Conservation (phyloP, 1,284 basidiomycete species). For the Cryptococcus wingfieldii region DNA sequence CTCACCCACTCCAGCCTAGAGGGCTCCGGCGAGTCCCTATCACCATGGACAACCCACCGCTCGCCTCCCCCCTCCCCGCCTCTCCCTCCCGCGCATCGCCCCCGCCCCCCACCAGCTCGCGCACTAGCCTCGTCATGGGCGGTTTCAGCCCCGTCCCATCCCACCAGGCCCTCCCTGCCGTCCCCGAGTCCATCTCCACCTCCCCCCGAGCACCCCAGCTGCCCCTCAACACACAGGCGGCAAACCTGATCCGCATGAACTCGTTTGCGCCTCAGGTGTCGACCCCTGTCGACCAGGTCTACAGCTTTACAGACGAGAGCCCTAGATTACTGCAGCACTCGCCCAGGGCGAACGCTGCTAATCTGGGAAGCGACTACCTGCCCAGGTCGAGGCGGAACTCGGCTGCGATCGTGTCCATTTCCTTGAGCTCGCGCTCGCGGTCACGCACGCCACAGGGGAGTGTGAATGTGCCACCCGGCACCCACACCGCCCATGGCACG, state of each 20-base stretch:
- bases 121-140: slow-evolving; percentile 17
- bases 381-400: slow-evolving; percentile 37
- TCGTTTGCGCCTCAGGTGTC: slow-evolving; percentile 22
- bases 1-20: neutral
- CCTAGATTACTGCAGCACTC: neutral
- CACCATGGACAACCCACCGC: neutral
- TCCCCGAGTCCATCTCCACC: slow-evolving; percentile 9
- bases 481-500: slow-evolving; percentile 24
- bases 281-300: slow-evolving; percentile 27
- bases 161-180: slow-evolving; percentile 13
- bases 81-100: slow-evolving; percentile 7
- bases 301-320: slow-evolving; percentile 10
- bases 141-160: slow-evolving; percentile 14
- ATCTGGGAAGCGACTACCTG: slow-evolving; percentile 15
- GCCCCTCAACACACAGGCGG: slow-evolving; percentile 5
- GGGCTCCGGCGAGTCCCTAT: neutral
- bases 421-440: slow-evolving; percentile 38
- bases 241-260: slow-evolving; percentile 10
- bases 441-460: slow-evolving; percentile 39
- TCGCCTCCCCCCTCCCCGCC: slow-evolving; percentile 13
- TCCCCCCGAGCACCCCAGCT: slow-evolving; percentile 10
- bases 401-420: slow-evolving; percentile 43
- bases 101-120: slow-evolving; percentile 6
- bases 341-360: slow-evolving; percentile 14
- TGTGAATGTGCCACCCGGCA: slow-evolving; percentile 16